Evolutionary conservation across 2,329 filamentous ascomycete genomes (phyloP), one percentile per base, ranked within the genome.

Genomic region (Ceratocystis lukuohia): DNA sequence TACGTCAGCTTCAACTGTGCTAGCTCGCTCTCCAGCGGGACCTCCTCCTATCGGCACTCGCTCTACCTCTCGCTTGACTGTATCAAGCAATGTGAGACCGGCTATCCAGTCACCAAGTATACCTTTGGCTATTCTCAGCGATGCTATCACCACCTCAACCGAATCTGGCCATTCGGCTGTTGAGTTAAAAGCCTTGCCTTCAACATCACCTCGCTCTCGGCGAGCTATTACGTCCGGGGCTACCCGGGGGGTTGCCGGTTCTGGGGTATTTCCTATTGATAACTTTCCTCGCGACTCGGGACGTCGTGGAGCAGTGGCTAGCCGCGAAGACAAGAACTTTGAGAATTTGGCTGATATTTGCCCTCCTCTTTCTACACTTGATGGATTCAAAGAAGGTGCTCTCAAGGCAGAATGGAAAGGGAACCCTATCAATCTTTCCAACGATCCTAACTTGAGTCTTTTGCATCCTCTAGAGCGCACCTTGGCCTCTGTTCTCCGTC

Each of bases 371-470:
- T 77, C 79, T 66, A 86, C 87, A 1, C 81, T 94, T 3, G 84
- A 86, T 6, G 33, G 37, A 1, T 77, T 78, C 70, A 86, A 86
- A 71, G 77, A 82, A 64, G 90, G 89, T 74, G 84, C 82, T 53
- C 81, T 94, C 71, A 93, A 92, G 78, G 86, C 89, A 30, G 90
- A 95, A 69, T 95, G 91, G 89, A 94, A 92, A 77, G 89, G 89
- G 6, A 84, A 85, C 69, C 83, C 87, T 48, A 84, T 94, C 70
- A 88, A 95, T 72, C 83, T 96, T 59, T 84, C 80, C 74, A 80
- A 81, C 68, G 90, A 95, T 72, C 84, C 88, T 5, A 80, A 92
- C 71, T 80, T 82, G 28, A 74, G 84, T 66, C 78, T 90, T 48
- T 84, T 96, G 53, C 89, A 94, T 73, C 82, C 85, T 5, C 88